Percentiles rank a stretch among this genome's conserved stretches.
These are phyloP conservation scores for Zymoseptoria tritici DNA, from an alignment of 2,329 filamentous ascomycete species.

Conservation along the genomic window DNA sequence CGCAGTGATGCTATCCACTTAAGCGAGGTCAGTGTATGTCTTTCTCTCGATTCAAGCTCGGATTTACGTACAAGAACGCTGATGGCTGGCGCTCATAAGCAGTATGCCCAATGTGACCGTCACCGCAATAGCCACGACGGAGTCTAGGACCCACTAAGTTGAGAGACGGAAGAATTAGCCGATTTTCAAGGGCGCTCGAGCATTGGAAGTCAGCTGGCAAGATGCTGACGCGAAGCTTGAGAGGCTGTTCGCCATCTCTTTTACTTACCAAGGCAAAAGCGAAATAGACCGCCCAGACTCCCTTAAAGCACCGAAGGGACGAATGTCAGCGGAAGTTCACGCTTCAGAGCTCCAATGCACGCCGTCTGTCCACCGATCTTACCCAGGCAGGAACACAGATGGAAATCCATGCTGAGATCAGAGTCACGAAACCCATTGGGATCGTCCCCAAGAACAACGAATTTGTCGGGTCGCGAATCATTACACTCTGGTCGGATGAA, in stretches of 20 bases:
- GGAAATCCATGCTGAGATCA: slow-evolving; percentile 21
- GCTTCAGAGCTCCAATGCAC: neutral
- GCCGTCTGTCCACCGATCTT: neutral
- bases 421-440: slow-evolving; percentile 27
- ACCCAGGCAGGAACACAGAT: slow-evolving; percentile 20
- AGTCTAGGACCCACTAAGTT: slow-evolving; percentile 40
- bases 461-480: slow-evolving; percentile 60
- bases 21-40: neutral
- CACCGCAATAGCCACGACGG: slow-evolving; percentile 35
- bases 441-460: slow-evolving; percentile 56
- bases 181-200: too few relatives aligned
- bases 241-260: too few relatives aligned
- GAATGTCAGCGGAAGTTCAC: neutral
- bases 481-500: slow-evolving; percentile 32
- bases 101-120: slow-evolving; percentile 32
- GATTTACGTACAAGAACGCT: neutral
- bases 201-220: too few relatives aligned
- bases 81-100: slow-evolving; percentile 19
- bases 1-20: slow-evolving; percentile 53
- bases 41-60: neutral
- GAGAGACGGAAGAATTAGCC: too few relatives aligned
- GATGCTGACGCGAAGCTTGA: too few relatives aligned
- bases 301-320: slow-evolving; percentile 9
- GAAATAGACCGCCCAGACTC: slow-evolving; percentile 40
- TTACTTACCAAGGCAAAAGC: slow-evolving; percentile 34